These are phyloP conservation scores for Fagopyrum tataricum DNA, from an alignment of 148 eudicot genomes.

Conservation along the genomic window DNA sequence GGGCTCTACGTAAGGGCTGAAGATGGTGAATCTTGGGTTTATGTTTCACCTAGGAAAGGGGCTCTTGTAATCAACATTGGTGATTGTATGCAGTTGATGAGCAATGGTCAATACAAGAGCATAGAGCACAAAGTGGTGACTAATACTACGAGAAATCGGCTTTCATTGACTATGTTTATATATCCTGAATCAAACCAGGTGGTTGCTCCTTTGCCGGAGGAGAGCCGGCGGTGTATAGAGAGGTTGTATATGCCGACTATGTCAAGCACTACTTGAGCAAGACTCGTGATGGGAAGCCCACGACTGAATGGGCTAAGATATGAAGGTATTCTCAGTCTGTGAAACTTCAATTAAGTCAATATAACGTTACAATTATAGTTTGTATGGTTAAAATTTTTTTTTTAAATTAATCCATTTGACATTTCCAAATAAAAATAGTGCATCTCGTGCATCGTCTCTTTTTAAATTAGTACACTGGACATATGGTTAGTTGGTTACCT, in stretches of 20 bases:
- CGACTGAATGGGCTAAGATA: background rate
- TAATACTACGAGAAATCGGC: slow-evolving; percentile 27
- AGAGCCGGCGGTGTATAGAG: background rate
- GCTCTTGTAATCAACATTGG: slow-evolving; percentile 51
- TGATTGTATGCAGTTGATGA: slow-evolving; percentile 46
- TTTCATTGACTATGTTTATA: slow-evolving; percentile 19
- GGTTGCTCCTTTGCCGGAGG: background rate
- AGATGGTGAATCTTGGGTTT: slow-evolving; percentile 28
- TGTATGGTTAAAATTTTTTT: no score
- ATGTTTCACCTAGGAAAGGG: slow-evolving; percentile 36
- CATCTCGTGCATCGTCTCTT: no score
- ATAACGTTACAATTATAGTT: no score
- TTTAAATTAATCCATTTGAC: no score
- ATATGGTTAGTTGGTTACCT: no score
- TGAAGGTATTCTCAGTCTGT: background rate
- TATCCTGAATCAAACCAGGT: background rate
- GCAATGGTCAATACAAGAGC: slow-evolving; percentile 54
- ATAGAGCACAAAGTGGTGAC: slow-evolving; percentile 47
- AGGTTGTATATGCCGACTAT: background rate
- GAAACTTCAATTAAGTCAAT: no score
- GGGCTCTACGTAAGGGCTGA: slow-evolving; percentile 34
- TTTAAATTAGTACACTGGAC: no score
- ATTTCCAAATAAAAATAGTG: no score
- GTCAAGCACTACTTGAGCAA: background rate
- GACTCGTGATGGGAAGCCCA: background rate